Evolutionary conservation across 495 filamentous ascomycete species (phyloP), one percentile per base, ranked within the genome.

Genomic region (Bacidia gigantensis): DNA sequence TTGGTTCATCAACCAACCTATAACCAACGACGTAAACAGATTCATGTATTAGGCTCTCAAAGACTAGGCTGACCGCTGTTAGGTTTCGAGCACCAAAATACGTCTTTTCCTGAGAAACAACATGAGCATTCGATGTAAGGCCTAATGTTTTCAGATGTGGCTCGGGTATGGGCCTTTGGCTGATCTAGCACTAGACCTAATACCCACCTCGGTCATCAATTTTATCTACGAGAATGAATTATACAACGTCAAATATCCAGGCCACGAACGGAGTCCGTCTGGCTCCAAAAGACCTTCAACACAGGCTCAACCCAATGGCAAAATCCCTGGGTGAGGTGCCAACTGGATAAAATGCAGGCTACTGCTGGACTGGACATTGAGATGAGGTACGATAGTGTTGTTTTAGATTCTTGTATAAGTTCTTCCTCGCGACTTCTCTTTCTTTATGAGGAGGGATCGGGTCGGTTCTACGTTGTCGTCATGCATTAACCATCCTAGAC

Each of bases 71-170:
- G 26, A 9, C 5, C 9, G 3, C 45, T 22, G 1, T n/a, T 14
- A 47, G 45, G 50, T 58, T 18, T 56, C 54, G 20, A 52, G 76
- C 10, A 86, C 83, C 25, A 84, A 83, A 62, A 83, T 87, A 46
- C 73, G 83, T 22, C 65, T 84, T 20, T 84, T 87, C 62, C 62
- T 83, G 40, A 75, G 76, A 56, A 72, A 77, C 49, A 78, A 81
- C 47, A 74, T 84, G 65, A 82, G 78, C 53, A 72, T 78, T 29
- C 65, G 66, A 45, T 51, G 39, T 51, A 20, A 38, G 47, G 18
- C 24, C 17, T 3, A 22, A 44, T n/a, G n/a, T 10, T 44, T n/a
- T 44, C 41, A 10, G 21, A 9, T 2, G 41, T 11, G 2, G 18
- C 14, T 44, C 14, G 3, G 1, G 9, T 44, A 17, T 14, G 11